Evolutionary conservation across 164 flowering plant species (phyloP), one percentile per base, ranked within the genome.

Genomic region (Malania oleifera): DNA sequence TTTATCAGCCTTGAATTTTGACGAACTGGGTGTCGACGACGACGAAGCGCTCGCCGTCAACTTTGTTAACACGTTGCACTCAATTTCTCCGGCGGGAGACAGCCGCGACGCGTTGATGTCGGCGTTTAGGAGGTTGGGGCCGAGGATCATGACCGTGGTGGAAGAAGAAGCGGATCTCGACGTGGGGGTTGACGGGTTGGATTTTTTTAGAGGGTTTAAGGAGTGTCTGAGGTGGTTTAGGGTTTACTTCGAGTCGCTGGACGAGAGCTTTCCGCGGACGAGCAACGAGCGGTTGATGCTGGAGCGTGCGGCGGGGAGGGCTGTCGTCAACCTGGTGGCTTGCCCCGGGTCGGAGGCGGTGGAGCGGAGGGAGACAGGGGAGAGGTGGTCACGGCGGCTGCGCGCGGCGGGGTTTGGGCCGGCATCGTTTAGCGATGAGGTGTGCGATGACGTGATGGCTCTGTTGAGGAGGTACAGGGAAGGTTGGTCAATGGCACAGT

Each of bases 91-190:
- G 0, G 59, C 37, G 0, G 75, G 69, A 1, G 64, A 75, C 52
- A 67, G 71, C 2, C 63, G 97, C 0, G 88, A 88, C 28, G 35
- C 48, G 1, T 39, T 89, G 22, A 26, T 90, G 2, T 73, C 89
- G 8, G 51, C 63, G 14, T 75, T 93, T 29, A 58, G 82, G 34
- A 61, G 77, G 24, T 54, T 93, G 52, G 50, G 67, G 15, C 99
- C 99, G 41, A 78, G 82, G 72, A 70, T 93, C 27, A 57, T 93
- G 0, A 88, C 99, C 0, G 76, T 93, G 1, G 95, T 90, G 2
- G 99, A 93, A 61, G 97, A 93, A 44, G 97, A 88, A 60, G 95
- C 95, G 1, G 96, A 90, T 41, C 67, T 90, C 0, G 86, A 79
- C 19, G 69, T 80, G 0, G 91, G 89, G 0, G 61, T 25, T 1